These are phyloP conservation scores for Hygrophorus russula DNA, from an alignment of 768 basidiomycete species.

Conservation along the genomic window DNA sequence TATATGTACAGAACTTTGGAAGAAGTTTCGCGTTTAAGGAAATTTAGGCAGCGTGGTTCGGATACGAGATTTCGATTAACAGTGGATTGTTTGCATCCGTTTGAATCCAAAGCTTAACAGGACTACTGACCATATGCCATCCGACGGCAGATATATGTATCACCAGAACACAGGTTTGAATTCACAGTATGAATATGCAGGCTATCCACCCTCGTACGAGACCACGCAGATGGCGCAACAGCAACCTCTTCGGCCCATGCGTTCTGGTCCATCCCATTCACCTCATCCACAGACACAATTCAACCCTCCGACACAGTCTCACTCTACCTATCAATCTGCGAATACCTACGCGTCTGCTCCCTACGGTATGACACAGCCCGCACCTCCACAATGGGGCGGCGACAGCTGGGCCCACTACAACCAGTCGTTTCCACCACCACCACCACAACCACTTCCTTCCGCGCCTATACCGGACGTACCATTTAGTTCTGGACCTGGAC, in stretches of 20 bases:
- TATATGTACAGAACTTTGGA: background rate
- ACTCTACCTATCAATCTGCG: background rate
- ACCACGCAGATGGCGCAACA: conserved; percentile 5
- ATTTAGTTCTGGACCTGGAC: conserved; percentile 7
- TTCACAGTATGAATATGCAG: conserved; percentile 8
- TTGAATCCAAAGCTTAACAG: too few species aligned
- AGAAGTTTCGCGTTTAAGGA: too few species aligned
- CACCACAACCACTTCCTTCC: too few species aligned
- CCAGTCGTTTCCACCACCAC: background rate
- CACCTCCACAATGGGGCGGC: conserved; percentile 4
- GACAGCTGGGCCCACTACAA: conserved; percentile 2
- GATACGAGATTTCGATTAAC: too few species aligned
- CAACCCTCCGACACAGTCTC: background rate
- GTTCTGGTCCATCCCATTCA: conserved; percentile 6
- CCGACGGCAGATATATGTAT: conserved; percentile 11
- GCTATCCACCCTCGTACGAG: conserved; percentile 8
- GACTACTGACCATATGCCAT: conserved; percentile 7
- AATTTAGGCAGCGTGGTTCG: too few species aligned
- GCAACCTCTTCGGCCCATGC: conserved; percentile 5
- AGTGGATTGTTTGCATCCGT: too few species aligned
- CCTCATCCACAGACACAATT: conserved; percentile 6
- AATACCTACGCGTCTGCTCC: conserved; percentile 4
- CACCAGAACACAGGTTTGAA: conserved; percentile 4
- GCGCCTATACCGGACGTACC: conserved; percentile 3
- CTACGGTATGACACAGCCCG: conserved; percentile 4